These are phyloP conservation scores for Plenodomus lindquistii DNA, from an alignment of 2,329 filamentous ascomycete species.

Conservation along the genomic window DNA sequence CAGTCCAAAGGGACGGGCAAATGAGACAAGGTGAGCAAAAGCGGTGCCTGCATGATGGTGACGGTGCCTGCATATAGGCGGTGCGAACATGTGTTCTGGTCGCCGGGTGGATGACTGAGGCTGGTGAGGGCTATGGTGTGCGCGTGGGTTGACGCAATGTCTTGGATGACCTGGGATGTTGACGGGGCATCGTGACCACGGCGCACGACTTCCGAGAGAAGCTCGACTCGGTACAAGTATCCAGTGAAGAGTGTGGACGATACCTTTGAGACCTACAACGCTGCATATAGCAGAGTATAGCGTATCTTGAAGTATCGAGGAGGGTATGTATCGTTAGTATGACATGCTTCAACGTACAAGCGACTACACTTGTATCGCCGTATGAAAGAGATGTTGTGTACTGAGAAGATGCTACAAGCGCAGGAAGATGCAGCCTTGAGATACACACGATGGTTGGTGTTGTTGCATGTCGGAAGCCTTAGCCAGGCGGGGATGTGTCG, in stretches of 20 bases:
- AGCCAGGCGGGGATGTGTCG: neutral
- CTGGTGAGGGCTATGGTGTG: slow-evolving; percentile 27
- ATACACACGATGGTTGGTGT: neutral
- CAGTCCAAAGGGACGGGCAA: slow-evolving; percentile 10
- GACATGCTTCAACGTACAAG: no score
- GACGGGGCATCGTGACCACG: no score
- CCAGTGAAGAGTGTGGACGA: no score
- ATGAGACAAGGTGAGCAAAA: slow-evolving; percentile 28
- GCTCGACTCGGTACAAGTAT: no score
- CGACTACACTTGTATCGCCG: no score
- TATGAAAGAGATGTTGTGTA: no score
- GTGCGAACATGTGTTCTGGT: slow-evolving; percentile 34
- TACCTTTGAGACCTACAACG: no score
- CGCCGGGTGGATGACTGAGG: slow-evolving; percentile 29
- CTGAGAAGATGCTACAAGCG: no score
- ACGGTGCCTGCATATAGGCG: slow-evolving; percentile 29
- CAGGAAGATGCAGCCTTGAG: neutral
- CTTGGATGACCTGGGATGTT: slow-evolving; percentile 36
- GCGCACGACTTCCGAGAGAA: no score
- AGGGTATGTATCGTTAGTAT: no score
- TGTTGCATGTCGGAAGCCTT: neutral
- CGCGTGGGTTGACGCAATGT: slow-evolving; percentile 36
- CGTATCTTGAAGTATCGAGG: no score
- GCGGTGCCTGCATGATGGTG: slow-evolving; percentile 34
- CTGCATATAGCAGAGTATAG: no score